Percentiles rank a stretch among this genome's conserved stretches.
Conservation (phyloP, 2,329 filamentous ascomycete genomes). For the Colletotrichum gigasporum region DNA sequence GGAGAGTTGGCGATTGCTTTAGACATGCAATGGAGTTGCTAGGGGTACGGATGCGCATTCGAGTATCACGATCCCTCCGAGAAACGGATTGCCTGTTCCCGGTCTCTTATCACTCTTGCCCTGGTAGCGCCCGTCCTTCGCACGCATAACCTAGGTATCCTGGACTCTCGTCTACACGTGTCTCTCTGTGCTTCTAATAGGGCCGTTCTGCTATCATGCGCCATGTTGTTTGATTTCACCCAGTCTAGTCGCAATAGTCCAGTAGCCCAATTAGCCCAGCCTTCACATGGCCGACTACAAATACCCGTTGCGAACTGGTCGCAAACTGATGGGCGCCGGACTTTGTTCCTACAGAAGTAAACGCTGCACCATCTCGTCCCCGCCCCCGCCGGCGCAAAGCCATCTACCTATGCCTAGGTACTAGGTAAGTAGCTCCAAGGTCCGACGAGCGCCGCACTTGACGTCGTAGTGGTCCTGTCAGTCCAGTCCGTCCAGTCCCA, state of each 20-base stretch:
- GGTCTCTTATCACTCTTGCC: neutral
- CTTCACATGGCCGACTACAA: neutral
- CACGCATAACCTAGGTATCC: no score
- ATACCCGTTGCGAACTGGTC: neutral
- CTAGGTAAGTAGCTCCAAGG: neutral
- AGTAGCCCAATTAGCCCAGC: no score
- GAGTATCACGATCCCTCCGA: neutral
- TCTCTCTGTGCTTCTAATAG: neutral
- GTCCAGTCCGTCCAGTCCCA: constrained; percentile 1
- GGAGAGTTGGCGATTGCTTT: neutral
- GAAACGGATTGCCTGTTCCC: neutral
- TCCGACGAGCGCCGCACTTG: constrained; percentile 12
- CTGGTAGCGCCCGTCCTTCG: neutral
- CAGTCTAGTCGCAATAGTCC: no score
- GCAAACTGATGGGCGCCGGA: neutral
- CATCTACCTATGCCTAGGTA: no score
- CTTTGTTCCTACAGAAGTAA: constrained; percentile 21
- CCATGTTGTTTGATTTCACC: no score
- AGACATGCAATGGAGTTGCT: neutral
- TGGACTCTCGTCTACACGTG: no score
- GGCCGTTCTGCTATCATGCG: neutral
- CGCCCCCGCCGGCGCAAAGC: constrained; percentile 23
- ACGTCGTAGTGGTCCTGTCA: constrained; percentile 8
- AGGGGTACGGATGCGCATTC: neutral
- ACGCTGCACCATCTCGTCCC: constrained; percentile 21